These are phyloP conservation scores for Cucurbitaria berberidis DNA, from an alignment of 2,329 filamentous ascomycete species.

Conservation along the genomic window DNA sequence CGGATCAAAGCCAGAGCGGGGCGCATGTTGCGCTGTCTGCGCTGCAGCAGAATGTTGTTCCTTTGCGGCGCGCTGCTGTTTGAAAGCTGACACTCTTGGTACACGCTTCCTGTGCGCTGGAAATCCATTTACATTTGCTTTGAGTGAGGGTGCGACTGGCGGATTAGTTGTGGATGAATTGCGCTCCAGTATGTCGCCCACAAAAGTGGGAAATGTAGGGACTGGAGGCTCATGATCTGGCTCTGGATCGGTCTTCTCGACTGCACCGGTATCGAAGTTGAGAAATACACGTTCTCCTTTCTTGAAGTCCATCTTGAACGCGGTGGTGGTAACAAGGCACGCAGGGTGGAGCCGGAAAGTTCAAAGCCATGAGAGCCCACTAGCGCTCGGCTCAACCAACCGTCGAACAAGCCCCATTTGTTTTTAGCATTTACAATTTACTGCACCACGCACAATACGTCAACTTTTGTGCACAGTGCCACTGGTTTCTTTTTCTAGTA, in stretches of 20 bases:
- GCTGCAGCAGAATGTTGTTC: slow-evolving; percentile 22
- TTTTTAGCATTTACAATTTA: too few relatives aligned
- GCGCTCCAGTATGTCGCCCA: slow-evolving; percentile 83
- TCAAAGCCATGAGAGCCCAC: slow-evolving; percentile 1
- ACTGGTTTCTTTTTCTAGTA: too few relatives aligned
- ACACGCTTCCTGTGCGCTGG: slow-evolving; percentile 84
- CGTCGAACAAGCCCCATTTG: too few relatives aligned
- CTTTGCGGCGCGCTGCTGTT: slow-evolving; percentile 64
- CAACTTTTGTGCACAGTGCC: too few relatives aligned
- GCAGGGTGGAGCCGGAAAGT: neutral
- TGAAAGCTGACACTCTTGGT: slow-evolving; percentile 74
- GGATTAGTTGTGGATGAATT: slow-evolving; percentile 65
- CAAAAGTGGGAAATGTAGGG: slow-evolving; percentile 50
- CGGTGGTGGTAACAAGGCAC: slow-evolving; percentile 1
- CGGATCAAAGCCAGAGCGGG: slow-evolving; percentile 31
- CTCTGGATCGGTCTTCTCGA: slow-evolving; percentile 46
- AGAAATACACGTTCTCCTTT: slow-evolving; percentile 67
- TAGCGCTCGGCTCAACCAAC: slow-evolving; percentile 14
- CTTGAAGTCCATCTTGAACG: slow-evolving; percentile 52
- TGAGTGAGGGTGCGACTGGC: slow-evolving; percentile 67
- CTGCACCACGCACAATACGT: too few relatives aligned
- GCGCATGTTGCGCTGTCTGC: slow-evolving; percentile 21
- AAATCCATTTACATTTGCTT: slow-evolving; percentile 71
- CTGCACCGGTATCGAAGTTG: slow-evolving; percentile 63
- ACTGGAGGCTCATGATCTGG: slow-evolving; percentile 18